Conservation (phyloP, 2,329 filamentous ascomycete genomes). For the Cucurbitaria berberidis region DNA sequence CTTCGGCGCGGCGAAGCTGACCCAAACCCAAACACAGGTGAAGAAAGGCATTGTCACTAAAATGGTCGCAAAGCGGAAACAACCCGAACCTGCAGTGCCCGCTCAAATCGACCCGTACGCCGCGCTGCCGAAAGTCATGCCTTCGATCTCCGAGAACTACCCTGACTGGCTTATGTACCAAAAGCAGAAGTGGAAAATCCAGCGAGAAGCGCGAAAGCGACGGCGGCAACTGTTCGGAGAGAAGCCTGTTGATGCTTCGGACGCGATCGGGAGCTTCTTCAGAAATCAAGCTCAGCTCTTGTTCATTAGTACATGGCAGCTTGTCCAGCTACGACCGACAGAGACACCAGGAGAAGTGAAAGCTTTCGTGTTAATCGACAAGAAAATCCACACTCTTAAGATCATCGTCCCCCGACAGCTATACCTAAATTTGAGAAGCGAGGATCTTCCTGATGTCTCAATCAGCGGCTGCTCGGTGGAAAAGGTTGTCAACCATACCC, state of each 20-base stretch:
- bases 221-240: conserved; percentile 94
- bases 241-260: conserved; percentile 65
- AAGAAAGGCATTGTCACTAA: conserved; percentile 53
- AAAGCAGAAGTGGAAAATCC: conserved; percentile 98
- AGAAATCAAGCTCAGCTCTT: conserved; percentile 89
- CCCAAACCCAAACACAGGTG: conserved; percentile 44
- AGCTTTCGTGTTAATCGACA: conserved; percentile 91
- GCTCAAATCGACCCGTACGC: conserved; percentile 79
- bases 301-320: conserved; percentile 93
- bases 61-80: conserved; percentile 57
- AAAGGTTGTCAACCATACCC: conserved; percentile 88
- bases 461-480: conserved; percentile 86
- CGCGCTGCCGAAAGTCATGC: conserved; percentile 81
- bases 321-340: conserved; percentile 83
- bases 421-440: conserved; percentile 88
- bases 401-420: conserved; percentile 87
- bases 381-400: conserved; percentile 86
- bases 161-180: conserved; percentile 88
- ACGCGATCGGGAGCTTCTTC: conserved; percentile 75
- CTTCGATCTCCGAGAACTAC: conserved; percentile 85
- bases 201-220: conserved; percentile 85
- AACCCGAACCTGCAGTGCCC: conserved; percentile 53
- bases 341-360: conserved; percentile 85
- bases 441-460: conserved; percentile 86
- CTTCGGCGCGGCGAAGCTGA: conserved; percentile 67